Percentiles rank a stretch among this genome's conserved stretches.
phyloP scores from a whole-genome alignment of 345 rosid genomes.

The Boechera stricta region DNA sequence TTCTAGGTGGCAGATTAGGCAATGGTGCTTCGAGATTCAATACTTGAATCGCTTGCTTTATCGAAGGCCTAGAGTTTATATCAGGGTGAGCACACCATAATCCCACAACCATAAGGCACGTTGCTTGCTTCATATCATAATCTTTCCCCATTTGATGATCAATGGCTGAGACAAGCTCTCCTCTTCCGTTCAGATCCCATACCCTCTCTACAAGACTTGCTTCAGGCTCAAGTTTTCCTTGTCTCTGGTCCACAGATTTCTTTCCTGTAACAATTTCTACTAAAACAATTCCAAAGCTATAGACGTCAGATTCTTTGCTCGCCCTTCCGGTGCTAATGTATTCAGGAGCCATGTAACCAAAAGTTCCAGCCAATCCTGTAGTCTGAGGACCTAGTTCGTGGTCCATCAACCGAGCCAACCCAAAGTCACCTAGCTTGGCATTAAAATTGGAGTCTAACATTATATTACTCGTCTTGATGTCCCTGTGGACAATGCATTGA shows the following conservation, averaged over 20 bases:
- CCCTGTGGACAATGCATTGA: conserved; percentile 52
- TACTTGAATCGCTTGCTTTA: conserved; percentile 58
- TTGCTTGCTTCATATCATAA: conserved; percentile 34
- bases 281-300: conserved; percentile 52
- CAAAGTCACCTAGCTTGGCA: conserved; percentile 59
- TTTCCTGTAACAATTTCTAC: conserved; percentile 53
- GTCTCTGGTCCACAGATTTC: conserved; percentile 32
- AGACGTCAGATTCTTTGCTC: conserved; percentile 52
- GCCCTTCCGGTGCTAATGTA: conserved; percentile 46
- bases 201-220: conserved; percentile 45
- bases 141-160: conserved; percentile 39
- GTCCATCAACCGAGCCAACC: conserved; percentile 48
- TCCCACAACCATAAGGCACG: conserved; percentile 41
- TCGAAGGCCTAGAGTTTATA: conserved; percentile 46
- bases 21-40: conserved; percentile 46
- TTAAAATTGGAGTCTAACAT: conserved; percentile 50
- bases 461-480: conserved; percentile 49
- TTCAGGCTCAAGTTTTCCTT: neutral
- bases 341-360: conserved; percentile 57
- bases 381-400: conserved; percentile 50
- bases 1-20: conserved; percentile 56
- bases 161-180: conserved; percentile 27
- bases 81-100: conserved; percentile 49
- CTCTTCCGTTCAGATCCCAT: conserved; percentile 50
- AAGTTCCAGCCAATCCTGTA: conserved; percentile 51